A percentile compares a stretch with the other conserved stretches of the same genome.
Conservation (phyloP, 441 rosid genomes). For the Theobroma grandiflorum region DNA sequence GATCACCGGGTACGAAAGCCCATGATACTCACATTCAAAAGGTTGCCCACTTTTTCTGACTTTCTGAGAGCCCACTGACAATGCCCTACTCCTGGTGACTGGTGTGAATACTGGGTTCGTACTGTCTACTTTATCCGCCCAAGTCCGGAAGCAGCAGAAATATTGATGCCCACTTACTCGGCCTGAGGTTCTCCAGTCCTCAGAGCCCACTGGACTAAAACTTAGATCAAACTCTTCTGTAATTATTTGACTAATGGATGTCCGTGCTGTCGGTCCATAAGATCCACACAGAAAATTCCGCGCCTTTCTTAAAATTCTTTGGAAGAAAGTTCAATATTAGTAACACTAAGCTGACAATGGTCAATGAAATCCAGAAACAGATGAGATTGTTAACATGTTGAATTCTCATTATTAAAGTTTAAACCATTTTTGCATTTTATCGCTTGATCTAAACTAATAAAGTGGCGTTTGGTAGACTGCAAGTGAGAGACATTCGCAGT, state of each 20-base stretch:
- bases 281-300: background rate
- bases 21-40: background rate
- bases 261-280: background rate
- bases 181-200: background rate
- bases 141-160: background rate
- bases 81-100: background rate
- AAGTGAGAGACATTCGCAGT: too few species aligned
- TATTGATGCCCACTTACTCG: background rate
- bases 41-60: background rate
- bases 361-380: too few species aligned
- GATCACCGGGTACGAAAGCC: background rate
- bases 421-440: too few species aligned
- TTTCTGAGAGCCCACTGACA: background rate
- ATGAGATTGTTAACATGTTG: too few species aligned
- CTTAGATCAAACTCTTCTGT: background rate
- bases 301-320: background rate
- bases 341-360: too few species aligned
- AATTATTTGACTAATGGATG: background rate
- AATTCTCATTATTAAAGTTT: too few species aligned
- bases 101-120: background rate
- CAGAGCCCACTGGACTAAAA: background rate
- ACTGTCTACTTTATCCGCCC: background rate
- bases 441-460: too few species aligned
- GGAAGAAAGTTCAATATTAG: background rate
- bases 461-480: too few species aligned